Evolutionary conservation across 441 rosid species (phyloP), one percentile per base, ranked within the genome.

Genomic region (Pelargonium cotyledonis): DNA sequence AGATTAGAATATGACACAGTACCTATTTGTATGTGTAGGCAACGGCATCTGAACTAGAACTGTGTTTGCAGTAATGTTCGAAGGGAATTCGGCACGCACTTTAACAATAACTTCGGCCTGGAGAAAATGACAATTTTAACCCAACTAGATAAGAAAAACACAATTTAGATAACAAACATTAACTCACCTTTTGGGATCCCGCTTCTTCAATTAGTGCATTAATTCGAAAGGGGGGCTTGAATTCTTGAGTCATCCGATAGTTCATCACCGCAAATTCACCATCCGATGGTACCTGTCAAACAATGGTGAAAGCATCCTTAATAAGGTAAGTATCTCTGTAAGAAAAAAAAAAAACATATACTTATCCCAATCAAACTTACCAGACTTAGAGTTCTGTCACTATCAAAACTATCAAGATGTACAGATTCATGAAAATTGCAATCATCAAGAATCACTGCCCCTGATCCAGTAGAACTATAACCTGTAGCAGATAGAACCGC

Each of bases 341-440:
- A 47, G n/a, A 47, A 47, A 9, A 47, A 47, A 47, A 12, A 14
- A 9, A 4, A 12, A n/a, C 14, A 47, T 12, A 10, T 10, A 12
- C 14, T 47, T 47, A 47, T 47, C n/a, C 53, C 11, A 47, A 43
- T 60, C 64, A 72, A 67, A 72, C 97, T 90, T 75, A 92, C 99
- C 91, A 95, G 80, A 73, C 88, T 78, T 85, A 95, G 76, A 73
- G 97, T 95, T 78, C 97, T 88, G 75, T 95, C 99, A 63, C 75
- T 40, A 70, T 95, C 99, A 41, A 95, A 95, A 78, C 83, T 91
- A 76, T 95, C 97, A 63, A 95, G 96, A 72, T 89, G 95, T 55
- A 95, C 98, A 73, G 99, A 95, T 85, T 92, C 97, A 82, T 95
- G 99, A 73, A 95, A 95, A 79, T 95, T 95, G 77, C 99, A 92